phyloP scores from a whole-genome alignment of 371 early-diverging fungal species.

The Syncephalastrum contaminatum region DNA sequence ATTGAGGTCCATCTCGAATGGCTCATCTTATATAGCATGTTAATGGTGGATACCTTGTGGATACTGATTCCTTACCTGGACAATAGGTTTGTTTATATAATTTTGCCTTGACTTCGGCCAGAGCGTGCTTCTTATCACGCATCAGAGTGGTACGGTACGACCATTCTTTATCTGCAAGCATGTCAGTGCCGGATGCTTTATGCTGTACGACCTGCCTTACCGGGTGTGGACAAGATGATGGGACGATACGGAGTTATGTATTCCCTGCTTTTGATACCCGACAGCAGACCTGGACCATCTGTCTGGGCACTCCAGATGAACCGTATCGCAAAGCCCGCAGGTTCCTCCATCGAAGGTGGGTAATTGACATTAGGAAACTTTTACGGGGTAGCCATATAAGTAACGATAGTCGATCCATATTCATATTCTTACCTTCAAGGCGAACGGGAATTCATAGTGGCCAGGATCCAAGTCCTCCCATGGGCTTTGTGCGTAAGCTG shows the following conservation, averaged over 20 bases:
- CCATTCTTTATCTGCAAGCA: conserved; percentile 35
- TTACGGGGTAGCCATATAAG: background rate
- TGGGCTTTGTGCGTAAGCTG: conserved; percentile 45
- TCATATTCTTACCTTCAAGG: conserved; percentile 46
- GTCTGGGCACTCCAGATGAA: conserved; percentile 58
- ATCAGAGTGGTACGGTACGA: conserved; percentile 29
- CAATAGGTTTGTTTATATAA: conserved; percentile 42
- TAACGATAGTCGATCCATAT: background rate
- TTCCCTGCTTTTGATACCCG: conserved; percentile 49
- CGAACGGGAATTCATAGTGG: conserved; percentile 56
- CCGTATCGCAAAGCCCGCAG: conserved; percentile 42
- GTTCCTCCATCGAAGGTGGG: conserved; percentile 50
- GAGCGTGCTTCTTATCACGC: conserved; percentile 31
- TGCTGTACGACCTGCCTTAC: conserved; percentile 18
- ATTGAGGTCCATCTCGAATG: conserved; percentile 41
- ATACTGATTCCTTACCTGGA: conserved; percentile 31
- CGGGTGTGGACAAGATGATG: conserved; percentile 38
- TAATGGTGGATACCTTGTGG: too few species aligned
- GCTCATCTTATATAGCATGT: conserved; percentile 26
- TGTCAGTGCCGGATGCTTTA: conserved; percentile 2
- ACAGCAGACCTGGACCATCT: conserved; percentile 49
- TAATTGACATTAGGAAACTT: conserved; percentile 55
- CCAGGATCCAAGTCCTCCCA: conserved; percentile 59
- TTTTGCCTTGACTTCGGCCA: conserved; percentile 34
- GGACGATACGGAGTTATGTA: conserved; percentile 52